Conservation (phyloP, 306 rosid genomes). For the Prunus mongolica region DNA sequence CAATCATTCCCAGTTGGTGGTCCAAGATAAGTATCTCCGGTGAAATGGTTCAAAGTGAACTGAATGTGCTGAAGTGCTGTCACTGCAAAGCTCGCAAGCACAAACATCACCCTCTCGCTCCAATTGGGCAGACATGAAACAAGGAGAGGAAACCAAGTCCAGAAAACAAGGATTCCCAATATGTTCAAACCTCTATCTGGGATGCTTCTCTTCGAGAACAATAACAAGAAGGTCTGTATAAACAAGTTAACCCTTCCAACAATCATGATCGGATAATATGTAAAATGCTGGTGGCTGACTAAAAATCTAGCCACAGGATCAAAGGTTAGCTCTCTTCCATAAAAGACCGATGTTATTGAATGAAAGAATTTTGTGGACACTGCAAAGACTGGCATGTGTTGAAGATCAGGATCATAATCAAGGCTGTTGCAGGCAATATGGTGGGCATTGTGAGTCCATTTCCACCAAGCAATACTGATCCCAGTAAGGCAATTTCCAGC, state of each 20-base stretch:
- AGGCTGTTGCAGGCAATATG: conserved; percentile 82
- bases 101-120: conserved; percentile 70
- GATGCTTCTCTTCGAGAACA: conserved; percentile 43
- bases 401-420: conserved; percentile 86
- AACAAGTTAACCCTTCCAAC: conserved; percentile 66
- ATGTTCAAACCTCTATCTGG: conserved; percentile 66
- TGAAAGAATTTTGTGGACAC: conserved; percentile 54
- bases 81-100: conserved; percentile 48
- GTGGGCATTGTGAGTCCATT: conserved; percentile 94
- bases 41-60: conserved; percentile 68
- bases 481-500: conserved; percentile 85
- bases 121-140: conserved; percentile 62
- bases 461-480: conserved; percentile 96
- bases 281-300: conserved; percentile 70
- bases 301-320: conserved; percentile 67
- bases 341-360: conserved; percentile 57
- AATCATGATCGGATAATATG: conserved; percentile 69
- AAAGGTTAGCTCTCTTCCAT: conserved; percentile 58
- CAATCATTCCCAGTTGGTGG: conserved; percentile 67
- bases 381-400: conserved; percentile 78
- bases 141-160: conserved; percentile 85
- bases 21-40: conserved; percentile 57
- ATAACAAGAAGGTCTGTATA: conserved; percentile 56
- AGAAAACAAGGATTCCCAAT: conserved; percentile 56
- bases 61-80: conserved; percentile 68